Percentiles rank a stretch among this genome's conserved stretches.
Evolutionary conservation across 257 asterid species (phyloP).

Genomic region (Dorcoceras hygrometricum): DNA sequence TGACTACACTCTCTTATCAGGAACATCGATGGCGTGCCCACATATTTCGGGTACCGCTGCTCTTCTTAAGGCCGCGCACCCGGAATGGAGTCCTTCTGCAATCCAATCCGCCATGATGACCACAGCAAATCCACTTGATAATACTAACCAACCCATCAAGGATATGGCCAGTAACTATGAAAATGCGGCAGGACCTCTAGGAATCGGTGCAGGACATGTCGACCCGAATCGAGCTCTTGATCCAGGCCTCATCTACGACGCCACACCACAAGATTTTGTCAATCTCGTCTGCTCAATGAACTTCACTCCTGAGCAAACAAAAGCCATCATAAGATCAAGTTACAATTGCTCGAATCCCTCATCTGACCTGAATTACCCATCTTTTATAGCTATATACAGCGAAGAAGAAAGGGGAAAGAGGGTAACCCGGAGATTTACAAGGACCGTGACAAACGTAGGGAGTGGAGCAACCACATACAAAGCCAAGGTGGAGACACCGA

Average conservation of each 20-base stretch:
- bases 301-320: constrained; percentile 37
- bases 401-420: neutral
- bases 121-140: constrained; percentile 36
- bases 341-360: constrained; percentile 45
- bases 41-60: constrained; percentile 51
- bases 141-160: constrained; percentile 30
- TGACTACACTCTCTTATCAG: constrained; percentile 36
- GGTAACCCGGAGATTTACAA: neutral
- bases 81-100: constrained; percentile 53
- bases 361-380: constrained; percentile 36
- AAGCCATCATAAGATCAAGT: constrained; percentile 29
- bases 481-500: constrained; percentile 3
- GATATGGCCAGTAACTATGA: constrained; percentile 22
- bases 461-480: constrained; percentile 1
- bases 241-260: constrained; percentile 55
- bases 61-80: constrained; percentile 40
- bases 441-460: constrained; percentile 19
- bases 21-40: constrained; percentile 61
- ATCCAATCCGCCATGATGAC: constrained; percentile 58
- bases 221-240: constrained; percentile 52
- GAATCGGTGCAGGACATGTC: constrained; percentile 48
- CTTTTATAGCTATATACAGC: constrained; percentile 6
- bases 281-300: constrained; percentile 49
- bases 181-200: constrained; percentile 34
- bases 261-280: constrained; percentile 39